Base-by-base conservation (phyloP, 208 protist genomes). In the Leptomonas pyrrhocoris region DNA sequence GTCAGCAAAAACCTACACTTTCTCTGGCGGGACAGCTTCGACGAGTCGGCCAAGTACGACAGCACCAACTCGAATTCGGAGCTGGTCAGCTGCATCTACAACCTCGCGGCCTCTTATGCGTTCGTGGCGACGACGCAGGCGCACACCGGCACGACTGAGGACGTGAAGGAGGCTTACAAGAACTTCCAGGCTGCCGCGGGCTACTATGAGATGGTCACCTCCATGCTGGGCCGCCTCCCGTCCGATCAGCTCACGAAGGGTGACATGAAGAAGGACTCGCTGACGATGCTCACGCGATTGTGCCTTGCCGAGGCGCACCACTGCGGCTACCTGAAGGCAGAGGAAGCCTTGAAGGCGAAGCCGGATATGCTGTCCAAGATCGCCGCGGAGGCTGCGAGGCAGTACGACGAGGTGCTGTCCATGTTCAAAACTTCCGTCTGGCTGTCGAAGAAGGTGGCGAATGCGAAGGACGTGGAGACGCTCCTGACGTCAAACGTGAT, bases 11-110 rank as follows among this genome's bases (percentile, higher is more conserved):
- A 77, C 34, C 61, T 96, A 4, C 54, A 74, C 2, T 96, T 89
- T 59, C 30, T 83, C 6, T 94, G 88, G 88, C 38, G 64, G 16
- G 84, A 90, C 75, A 90, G 86, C 77, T 96, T 94, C 62, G 79
- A 88, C 63, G 76, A 85, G 18, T 77, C 56, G 18, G 43, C 58
- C 43, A 89, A 90, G 74, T 88, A 90, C 45, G 81, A 88, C 48
- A 83, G 80, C 23, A 64, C 69, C 21, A 92, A 94, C 63, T 66
- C 68, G 3, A 94, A 96, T 68, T 49, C 80, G 40, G 88, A 96
- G 79, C 76, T 96, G 45, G 63, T 93, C 46, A 90, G 85, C 68
- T 87, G 84, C 73, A 72, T 94, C 40, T 94, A 93, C 79, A 96
- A 96, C 78, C 64, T 96, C 12, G 91, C 86, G 7, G 91, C 91